Percentiles rank a stretch among this genome's conserved stretches.
Conservation (phyloP, 306 rosid genomes). For the Hippophae gyantsensis region DNA sequence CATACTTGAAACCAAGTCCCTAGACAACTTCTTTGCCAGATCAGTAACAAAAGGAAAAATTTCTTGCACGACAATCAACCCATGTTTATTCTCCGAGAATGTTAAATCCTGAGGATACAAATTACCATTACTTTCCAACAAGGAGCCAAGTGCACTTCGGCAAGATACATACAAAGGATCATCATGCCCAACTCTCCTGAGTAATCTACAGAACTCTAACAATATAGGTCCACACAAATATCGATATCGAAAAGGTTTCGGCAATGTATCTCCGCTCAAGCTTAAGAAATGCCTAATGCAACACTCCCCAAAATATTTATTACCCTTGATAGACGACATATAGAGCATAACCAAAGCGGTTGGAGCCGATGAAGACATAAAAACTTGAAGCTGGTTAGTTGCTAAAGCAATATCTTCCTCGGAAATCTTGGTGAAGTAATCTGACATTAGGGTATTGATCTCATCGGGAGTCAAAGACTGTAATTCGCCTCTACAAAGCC, state of each 20-base stretch:
- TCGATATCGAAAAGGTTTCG: conserved; percentile 27
- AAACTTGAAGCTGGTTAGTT: conserved; percentile 43
- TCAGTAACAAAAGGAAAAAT: conserved; percentile 47
- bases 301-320: conserved; percentile 30
- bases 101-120: conserved; percentile 4
- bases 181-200: conserved; percentile 33
- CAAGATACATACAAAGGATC: conserved; percentile 46
- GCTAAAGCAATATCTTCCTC: conserved; percentile 25
- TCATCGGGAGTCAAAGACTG: conserved; percentile 18
- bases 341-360: conserved; percentile 45
- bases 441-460: conserved; percentile 27
- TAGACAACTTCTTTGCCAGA: conserved; percentile 29
- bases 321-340: conserved; percentile 27
- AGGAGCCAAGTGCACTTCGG: conserved; percentile 34
- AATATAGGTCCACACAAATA: conserved; percentile 28
- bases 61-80: conserved; percentile 28
- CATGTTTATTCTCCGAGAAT: conserved; percentile 14
- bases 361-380: conserved; percentile 41
- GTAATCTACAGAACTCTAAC: conserved; percentile 59
- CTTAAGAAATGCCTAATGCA: conserved; percentile 38
- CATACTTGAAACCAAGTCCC: conserved; percentile 39
- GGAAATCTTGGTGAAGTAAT: conserved; percentile 20
- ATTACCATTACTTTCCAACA: conserved; percentile 31
- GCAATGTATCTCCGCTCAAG: conserved; percentile 11
- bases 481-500: conserved; percentile 45